Base-by-base conservation (phyloP, 495 filamentous ascomycete species). In the Talaromyces stipitatus region DNA sequence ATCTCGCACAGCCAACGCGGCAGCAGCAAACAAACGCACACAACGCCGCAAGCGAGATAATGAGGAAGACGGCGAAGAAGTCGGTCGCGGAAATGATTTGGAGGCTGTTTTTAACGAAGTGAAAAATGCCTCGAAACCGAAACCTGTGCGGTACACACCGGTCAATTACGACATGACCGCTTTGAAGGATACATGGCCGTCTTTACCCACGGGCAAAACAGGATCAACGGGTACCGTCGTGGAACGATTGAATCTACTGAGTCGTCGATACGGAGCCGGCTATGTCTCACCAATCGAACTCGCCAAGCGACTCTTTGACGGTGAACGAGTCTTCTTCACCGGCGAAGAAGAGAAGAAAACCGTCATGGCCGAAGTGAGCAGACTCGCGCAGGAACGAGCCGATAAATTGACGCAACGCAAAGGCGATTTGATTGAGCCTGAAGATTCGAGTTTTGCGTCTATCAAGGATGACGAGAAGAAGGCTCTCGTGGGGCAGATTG, bases 401-500 rank as follows among this genome's bases (percentile, higher is more conserved):
- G 80, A 72, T 59, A 64, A 62, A 64, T 78, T 70, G 63, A 73
- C 64, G 4, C 72, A 73, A 56, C 58, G 64, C 24, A 71, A 69
- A 60, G 74, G 70, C 50, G 70, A 76, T 11, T 57, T 72, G 24
- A 66, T 77, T 24, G 66, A 73, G 38, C 64, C 75, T n/a, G 55
- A 61, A 11, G 58, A 62, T 2, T 33, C 78, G 30, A 64, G 60
- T 8, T 67, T 82, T 50, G 60, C 61, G 36, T 66, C 70, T 9
- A 72, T 89, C 24, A 76, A 82, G 59, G 66, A 70, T 12, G 77
- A 89, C 52, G 71, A 90, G 29, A 75, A 73, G 29, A 77, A 79
- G 54, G 75, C 77, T 4, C 70, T 97, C 14, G 83, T 97, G 62
- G 74, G 88, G 61, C 77, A 85, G 41, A 73, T 95, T 52, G 92